Conservation (phyloP, 2,329 filamentous ascomycete genomes). For the Arthrobotrys pseudoclavata region DNA sequence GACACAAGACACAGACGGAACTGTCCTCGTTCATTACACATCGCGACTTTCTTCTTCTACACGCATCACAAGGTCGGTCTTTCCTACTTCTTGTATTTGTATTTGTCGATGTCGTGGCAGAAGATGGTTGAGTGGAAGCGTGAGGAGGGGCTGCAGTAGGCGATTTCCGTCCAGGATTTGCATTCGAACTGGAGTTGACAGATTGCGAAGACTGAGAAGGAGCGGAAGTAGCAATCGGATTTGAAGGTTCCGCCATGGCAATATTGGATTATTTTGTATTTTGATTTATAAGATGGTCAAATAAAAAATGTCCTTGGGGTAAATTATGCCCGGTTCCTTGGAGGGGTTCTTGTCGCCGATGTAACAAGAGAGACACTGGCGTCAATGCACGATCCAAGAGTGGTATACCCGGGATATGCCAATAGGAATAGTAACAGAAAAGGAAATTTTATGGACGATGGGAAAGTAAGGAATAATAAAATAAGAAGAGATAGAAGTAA, state of each 20-base stretch:
- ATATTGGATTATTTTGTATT: constrained; percentile 57
- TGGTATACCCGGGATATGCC: constrained; percentile 37
- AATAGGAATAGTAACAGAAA: constrained; percentile 29
- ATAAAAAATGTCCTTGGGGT: constrained; percentile 38
- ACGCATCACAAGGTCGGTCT: constrained; percentile 77
- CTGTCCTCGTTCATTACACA: constrained; percentile 85
- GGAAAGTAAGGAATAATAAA: constrained; percentile 30
- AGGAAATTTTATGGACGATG: constrained; percentile 17
- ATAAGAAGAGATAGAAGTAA: background rate
- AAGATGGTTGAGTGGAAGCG: constrained; percentile 43
- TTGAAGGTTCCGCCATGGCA: constrained; percentile 58
- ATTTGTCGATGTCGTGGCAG: constrained; percentile 58
- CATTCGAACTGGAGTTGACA: constrained; percentile 45
- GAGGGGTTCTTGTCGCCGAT: constrained; percentile 56
- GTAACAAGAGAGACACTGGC: constrained; percentile 41
- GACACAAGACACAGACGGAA: constrained; percentile 79
- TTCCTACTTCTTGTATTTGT: constrained; percentile 68
- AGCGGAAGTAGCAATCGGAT: constrained; percentile 39
- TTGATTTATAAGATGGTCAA: constrained; percentile 54
- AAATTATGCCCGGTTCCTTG: constrained; percentile 46
- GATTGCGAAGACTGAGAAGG: constrained; percentile 52
- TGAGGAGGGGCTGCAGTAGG: constrained; percentile 56
- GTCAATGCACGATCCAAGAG: constrained; percentile 52
- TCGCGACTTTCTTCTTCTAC: constrained; percentile 79
- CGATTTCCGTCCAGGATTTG: constrained; percentile 59